Evolutionary conservation across 345 rosid species (phyloP).

Genomic region (Populus ilicifolia): DNA sequence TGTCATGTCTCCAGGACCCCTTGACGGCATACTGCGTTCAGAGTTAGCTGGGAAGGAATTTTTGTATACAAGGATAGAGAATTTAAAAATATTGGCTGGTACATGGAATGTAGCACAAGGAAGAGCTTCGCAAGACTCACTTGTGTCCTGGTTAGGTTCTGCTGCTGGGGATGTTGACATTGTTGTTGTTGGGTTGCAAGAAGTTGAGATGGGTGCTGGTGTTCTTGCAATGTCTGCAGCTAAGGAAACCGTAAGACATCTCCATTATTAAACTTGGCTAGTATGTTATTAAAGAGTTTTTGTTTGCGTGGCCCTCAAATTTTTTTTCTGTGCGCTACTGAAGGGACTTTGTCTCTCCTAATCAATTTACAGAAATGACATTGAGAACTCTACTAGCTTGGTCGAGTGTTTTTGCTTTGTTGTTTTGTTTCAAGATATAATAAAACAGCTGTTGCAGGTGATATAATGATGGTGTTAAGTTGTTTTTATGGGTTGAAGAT

Average conservation of each 20-base stretch:
- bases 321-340: background rate
- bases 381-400: background rate
- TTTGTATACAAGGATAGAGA: constrained; percentile 50
- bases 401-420: too few relatives aligned
- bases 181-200: constrained; percentile 89
- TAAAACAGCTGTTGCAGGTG: background rate
- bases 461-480: background rate
- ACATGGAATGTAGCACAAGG: constrained; percentile 99
- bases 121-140: constrained; percentile 67
- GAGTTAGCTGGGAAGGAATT: constrained; percentile 59
- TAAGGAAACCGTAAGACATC: constrained; percentile 81
- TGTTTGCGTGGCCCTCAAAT: background rate
- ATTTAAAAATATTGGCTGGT: constrained; percentile 62
- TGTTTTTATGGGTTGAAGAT: background rate
- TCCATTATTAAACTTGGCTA: background rate
- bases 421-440: background rate
- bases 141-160: constrained; percentile 77
- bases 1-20: constrained; percentile 77
- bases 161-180: constrained; percentile 75
- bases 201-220: constrained; percentile 99
- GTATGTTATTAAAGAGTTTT: background rate
- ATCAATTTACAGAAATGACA: background rate
- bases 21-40: constrained; percentile 57
- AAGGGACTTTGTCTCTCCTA: background rate
- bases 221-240: constrained; percentile 98